These are phyloP conservation scores for Thalassiosira oceanica DNA, from an alignment of 352 stramenopile genomes.

Conservation along the genomic window DNA sequence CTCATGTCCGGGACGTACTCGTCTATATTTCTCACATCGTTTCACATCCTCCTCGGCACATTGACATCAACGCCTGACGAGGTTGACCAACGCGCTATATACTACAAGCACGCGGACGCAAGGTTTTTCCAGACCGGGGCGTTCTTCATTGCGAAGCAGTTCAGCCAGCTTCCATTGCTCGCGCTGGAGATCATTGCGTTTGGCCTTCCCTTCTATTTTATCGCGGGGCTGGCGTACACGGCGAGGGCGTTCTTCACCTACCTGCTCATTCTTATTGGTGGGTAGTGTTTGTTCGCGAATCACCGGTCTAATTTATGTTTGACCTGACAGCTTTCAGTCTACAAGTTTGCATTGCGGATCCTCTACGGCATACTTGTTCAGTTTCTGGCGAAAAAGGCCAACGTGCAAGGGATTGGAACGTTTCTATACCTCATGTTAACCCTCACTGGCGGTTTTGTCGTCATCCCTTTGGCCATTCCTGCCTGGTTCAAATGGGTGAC, in stretches of 20 bases:
- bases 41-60: constrained; percentile 59
- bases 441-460: constrained; percentile 56
- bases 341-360: constrained; percentile 55
- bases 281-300: constrained; percentile 6
- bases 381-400: constrained; percentile 49
- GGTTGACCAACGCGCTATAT: constrained; percentile 25
- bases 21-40: constrained; percentile 48
- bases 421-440: constrained; percentile 52
- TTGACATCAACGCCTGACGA: constrained; percentile 18
- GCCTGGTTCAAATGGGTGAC: constrained; percentile 43
- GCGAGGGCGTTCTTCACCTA: constrained; percentile 50
- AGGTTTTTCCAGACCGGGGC: constrained; percentile 55
- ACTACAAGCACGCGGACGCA: constrained; percentile 74
- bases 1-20: constrained; percentile 44
- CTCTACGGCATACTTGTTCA: constrained; percentile 41
- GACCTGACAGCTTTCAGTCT: constrained; percentile 10
- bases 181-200: constrained; percentile 53
- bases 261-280: constrained; percentile 50
- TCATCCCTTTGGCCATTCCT: constrained; percentile 38
- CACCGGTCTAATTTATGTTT: too few relatives aligned
- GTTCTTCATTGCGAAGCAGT: constrained; percentile 48
- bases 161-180: constrained; percentile 42
- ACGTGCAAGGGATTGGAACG: constrained; percentile 47
- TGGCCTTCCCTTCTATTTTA: constrained; percentile 56
- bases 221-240: constrained; percentile 38